Evolutionary conservation across 148 eudicot species (phyloP), one percentile per base, ranked within the genome.

Genomic region (Camellia lanceoleosa): DNA sequence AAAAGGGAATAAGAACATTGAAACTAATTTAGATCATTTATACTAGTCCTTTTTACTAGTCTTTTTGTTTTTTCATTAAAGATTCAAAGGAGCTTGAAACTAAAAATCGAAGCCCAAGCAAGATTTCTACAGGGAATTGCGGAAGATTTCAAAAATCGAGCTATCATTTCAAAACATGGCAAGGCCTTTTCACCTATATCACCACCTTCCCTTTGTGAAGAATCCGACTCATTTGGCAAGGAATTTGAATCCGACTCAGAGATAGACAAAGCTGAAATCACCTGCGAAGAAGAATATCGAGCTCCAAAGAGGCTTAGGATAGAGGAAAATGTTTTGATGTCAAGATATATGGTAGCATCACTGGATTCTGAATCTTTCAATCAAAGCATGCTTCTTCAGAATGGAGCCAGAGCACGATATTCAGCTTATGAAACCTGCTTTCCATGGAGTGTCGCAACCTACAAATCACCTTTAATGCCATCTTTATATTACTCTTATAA

Each of bases 11-110:
- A 10, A 10, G 16, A 58, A 2, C 61, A 58, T 9, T 58, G 16
- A 38, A n/a, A 23, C n/a, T 30, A 0, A 7, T 6, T 30, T 30
- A 30, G 38, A 30, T 30, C 1, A 30, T 30, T 30, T 30, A 30
- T 30, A 30, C 38, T 4, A 60, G 38, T 5, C 7, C 52, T 74
- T n/a, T 5, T 19, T 52, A 52, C 3, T 51, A 0, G 1, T 12
- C 3, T 13, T 4, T 60, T 47, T 23, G 46, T 7, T 41, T 42
- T 43, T 16, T 7, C 7, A 51, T 67, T 52, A 55, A 74, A 86
- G 88, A 89, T 89, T 47, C 89, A 89, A 55, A 86, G 71, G 79
- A 89, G 83, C 82, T 81, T 87, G 86, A 89, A 86, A 82, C 75
- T 83, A 64, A 89, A 87, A 78, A 79, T 89, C 41, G 91, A 86